Evolutionary conservation across 2,329 filamentous ascomycete genomes (phyloP), one percentile per base, ranked within the genome.

Genomic region (Dothiorella sarmentorum): DNA sequence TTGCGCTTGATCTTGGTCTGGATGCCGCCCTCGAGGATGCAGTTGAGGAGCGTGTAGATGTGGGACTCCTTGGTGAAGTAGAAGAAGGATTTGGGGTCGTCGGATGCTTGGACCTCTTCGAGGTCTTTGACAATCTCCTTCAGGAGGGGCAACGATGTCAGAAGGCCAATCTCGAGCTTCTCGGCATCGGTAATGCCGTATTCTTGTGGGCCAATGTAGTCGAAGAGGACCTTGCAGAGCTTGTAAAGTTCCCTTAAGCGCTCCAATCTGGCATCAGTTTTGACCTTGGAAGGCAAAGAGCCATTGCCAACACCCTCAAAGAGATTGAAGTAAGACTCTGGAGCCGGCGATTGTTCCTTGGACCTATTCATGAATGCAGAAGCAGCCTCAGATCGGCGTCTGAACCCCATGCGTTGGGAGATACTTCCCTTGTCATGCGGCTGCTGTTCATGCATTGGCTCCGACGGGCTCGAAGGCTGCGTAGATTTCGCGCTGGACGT

Each of bases 1-100:
- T 91, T 92, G 35, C 95, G 88, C 66, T 91, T 89, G 69, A 99
- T 97, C 78, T 99, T 99, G 22, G 93, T 97, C 69, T 95, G 89
- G 64, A 99, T 90, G 27, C 94, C 95, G 61, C 95, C 94, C 73
- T 99, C 94, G 24, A 99, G 83, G 65, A 99, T 97, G 72, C 93
- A 97, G 73, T 99, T 99, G 60, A 99, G 84, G 4, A 99, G 82
- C 4, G 94, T 99, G 77, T 99, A 99, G 63, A 99, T 97, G 72
- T 99, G 94, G 0, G 91, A 96, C 75, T 99, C 94, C 74, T 99
- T 99, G 63, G 94, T 99, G 74, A 99, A 99, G 77, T 99, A 99
- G 75, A 97, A 90, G 79, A 97, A 97, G 1, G 89, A 93, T 71
- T 97, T 97, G 43, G 92, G 91, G 64, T 95, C 90, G 56, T 93